Evolutionary conservation across 148 eudicot genomes (phyloP), one percentile per base, ranked within the genome.

Genomic region (Rhododendron williamsianum): DNA sequence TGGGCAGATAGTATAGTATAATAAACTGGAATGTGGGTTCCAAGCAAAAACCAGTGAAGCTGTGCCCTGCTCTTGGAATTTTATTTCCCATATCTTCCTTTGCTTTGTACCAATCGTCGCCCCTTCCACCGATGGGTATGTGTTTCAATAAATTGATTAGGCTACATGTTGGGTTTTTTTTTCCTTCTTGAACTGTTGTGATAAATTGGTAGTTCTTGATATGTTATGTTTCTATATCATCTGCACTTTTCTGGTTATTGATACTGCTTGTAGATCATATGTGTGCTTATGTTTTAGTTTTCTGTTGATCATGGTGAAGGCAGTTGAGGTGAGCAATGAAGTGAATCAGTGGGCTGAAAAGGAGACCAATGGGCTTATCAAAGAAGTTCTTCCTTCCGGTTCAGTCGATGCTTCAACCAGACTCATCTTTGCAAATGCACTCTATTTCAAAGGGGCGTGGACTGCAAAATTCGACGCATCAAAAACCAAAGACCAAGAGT

Each of bases 361-460:
- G 84, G 87, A 94, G 81, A 96, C 99, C 77, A 92, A 65, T 87
- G 99, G 97, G 80, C 95, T 95, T 81, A 91, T 96, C 74, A 95
- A 91, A 84, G 97, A 92, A 18, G 83, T 96, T 71, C 98, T 96
- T 82, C 97, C 99, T 82, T 80, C 92, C 33, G 97, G 95, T 25
- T 89, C 97, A 46, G 93, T 94, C 15, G 95, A 94, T 52, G 67
- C 58, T 83, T 79, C 90, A 2, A 95, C 99, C 36, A 88, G 91
- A 87, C 96, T 96, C 73, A 89, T 96, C 81, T 92, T 94, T 87
- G 92, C 99, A 33, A 96, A 95, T 82, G 99, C 95, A 2, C 80
- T 96, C 35, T 96, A 96, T 86, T 96, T 93, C 83, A 96, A 96
- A 83, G 99, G 99, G 73, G 89, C 93, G n/a, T 96, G 99, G 99